Base-by-base conservation (phyloP, 768 basidiomycete species). In the Lentinula aciculospora region DNA sequence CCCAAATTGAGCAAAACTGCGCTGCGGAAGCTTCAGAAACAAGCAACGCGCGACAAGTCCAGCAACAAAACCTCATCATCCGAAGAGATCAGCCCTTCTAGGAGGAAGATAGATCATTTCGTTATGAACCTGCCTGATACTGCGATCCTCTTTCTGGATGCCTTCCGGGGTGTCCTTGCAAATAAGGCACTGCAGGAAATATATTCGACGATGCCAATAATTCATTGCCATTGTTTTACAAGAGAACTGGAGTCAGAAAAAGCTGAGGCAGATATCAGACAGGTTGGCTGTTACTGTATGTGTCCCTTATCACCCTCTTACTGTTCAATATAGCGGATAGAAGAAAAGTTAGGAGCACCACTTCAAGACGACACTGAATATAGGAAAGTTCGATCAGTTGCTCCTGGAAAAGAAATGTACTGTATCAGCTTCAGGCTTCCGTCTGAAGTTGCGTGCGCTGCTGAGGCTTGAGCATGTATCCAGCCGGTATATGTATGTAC, bases 81-180 rank as follows among this genome's bases (percentile, higher is more conserved):
- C 28, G n/a, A 31, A 27, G 45, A 45, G 25, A 39, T n/a, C 19
- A 40, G 49, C 21, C 31, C 46, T 51, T 68, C 75, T 36, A 82
- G 89, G 58, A 75, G 70, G 56, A 72, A 79, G 44, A 84, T 97
- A 62, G 73, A 83, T 12, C 96, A 97, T 68, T 94, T 92, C 66
- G 88, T 97, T n/a, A 96, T 99, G 94, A 99, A 99, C 70, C 78
- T 99, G 19, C 97, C 97, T 2, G 94, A 92, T 63, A 86, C 88
- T 25, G 97, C 95, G 0, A 84, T 98, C 56, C 77, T 82, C 34
- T 98, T 98, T 72, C 77, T 99, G 53, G 89, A 90, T 65, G 91
- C 92, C 1, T 97, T 92, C 75, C 81, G 82, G 3, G 94, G 93
- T 1, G 78, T 89, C 58, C 77, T 92, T 48, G 67, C 72, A 4